Percentiles rank a stretch among this genome's conserved stretches.
Evolutionary conservation across 768 basidiomycete genomes (phyloP).

Genomic region (Hypholoma sublateritium): DNA sequence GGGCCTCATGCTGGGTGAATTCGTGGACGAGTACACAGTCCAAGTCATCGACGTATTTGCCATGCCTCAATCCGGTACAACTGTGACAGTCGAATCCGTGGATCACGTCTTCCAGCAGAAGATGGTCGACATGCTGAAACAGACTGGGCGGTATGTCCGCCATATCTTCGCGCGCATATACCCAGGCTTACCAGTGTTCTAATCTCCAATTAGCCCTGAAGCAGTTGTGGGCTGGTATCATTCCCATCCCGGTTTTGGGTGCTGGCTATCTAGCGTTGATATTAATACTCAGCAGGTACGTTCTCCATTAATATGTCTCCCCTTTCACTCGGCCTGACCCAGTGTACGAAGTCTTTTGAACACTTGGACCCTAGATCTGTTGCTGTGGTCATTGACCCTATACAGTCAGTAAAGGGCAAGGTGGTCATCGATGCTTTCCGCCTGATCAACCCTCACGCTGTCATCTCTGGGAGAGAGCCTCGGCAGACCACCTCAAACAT

Average conservation of each 20-base stretch:
- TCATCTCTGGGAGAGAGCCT: slow-evolving; percentile 91
- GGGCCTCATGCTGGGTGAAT: slow-evolving; percentile 97
- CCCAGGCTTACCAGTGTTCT: slow-evolving; percentile 6
- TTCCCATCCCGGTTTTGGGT: slow-evolving; percentile 99
- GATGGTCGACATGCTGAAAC: slow-evolving; percentile 99
- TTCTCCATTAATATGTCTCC: slow-evolving; percentile 9
- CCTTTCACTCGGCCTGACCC: slow-evolving; percentile 9
- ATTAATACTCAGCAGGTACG: slow-evolving; percentile 96
- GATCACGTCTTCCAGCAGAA: slow-evolving; percentile 98
- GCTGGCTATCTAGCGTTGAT: slow-evolving; percentile 98
- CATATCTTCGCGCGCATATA: slow-evolving; percentile 9
- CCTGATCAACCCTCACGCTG: slow-evolving; percentile 87
- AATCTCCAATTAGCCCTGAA: slow-evolving; percentile 64
- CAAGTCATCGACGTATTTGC: slow-evolving; percentile 97
- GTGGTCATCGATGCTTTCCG: slow-evolving; percentile 99
- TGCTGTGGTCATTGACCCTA: slow-evolving; percentile 97
- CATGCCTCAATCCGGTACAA: slow-evolving; percentile 98
- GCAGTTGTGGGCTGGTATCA: slow-evolving; percentile 99
- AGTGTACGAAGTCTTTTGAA: slow-evolving; percentile 74
- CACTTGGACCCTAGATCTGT: slow-evolving; percentile 90
- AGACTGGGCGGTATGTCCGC: slow-evolving; percentile 84
- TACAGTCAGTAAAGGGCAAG: slow-evolving; percentile 98
- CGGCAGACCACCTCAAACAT: slow-evolving; percentile 98
- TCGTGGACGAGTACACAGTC: slow-evolving; percentile 96
- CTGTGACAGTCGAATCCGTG: slow-evolving; percentile 95